These are phyloP conservation scores for Exophiala dermatitidis DNA, from an alignment of 2,329 filamentous ascomycete species.

Conservation along the genomic window DNA sequence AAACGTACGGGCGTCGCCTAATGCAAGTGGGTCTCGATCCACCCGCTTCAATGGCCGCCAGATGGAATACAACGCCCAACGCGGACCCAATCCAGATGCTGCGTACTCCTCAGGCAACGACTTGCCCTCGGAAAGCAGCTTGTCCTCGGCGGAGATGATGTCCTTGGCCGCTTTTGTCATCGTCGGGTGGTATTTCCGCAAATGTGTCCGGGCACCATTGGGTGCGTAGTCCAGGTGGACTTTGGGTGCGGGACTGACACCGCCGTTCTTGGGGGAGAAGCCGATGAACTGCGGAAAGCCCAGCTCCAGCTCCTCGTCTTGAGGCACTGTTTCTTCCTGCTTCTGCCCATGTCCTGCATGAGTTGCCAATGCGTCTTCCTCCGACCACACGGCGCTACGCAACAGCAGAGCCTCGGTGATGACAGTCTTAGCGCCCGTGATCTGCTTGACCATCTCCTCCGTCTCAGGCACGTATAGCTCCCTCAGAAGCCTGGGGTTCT, in stretches of 20 bases:
- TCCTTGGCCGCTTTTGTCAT: constrained; percentile 19
- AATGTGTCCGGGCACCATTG: constrained; percentile 27
- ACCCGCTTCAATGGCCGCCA: constrained; percentile 24
- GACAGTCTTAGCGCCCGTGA: constrained; percentile 29
- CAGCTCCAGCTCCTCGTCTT: constrained; percentile 20
- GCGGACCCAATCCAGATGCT: constrained; percentile 14
- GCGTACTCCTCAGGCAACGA: constrained; percentile 17
- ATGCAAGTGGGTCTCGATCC: constrained; percentile 22
- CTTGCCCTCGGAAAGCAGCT: constrained; percentile 29
- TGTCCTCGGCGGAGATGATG: constrained; percentile 30
- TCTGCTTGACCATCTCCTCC: constrained; percentile 26
- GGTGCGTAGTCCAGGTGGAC: constrained; percentile 30
- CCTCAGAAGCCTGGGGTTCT: constrained; percentile 25
- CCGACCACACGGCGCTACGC: constrained; percentile 24
- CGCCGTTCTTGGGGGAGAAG: constrained; percentile 19
- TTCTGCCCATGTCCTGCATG: constrained; percentile 20
- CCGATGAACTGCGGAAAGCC: constrained; percentile 28
- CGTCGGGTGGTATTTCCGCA: constrained; percentile 27
- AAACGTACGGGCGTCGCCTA: constrained; percentile 22
- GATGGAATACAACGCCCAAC: constrained; percentile 25
- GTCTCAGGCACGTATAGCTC: constrained; percentile 27
- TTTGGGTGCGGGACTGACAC: constrained; percentile 29
- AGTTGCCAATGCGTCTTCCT: constrained; percentile 26
- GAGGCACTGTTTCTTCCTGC: constrained; percentile 6
- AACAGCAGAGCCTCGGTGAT: constrained; percentile 28